Base-by-base conservation (phyloP, 1,284 basidiomycete genomes). In the Microbotryum violaceum region DNA sequence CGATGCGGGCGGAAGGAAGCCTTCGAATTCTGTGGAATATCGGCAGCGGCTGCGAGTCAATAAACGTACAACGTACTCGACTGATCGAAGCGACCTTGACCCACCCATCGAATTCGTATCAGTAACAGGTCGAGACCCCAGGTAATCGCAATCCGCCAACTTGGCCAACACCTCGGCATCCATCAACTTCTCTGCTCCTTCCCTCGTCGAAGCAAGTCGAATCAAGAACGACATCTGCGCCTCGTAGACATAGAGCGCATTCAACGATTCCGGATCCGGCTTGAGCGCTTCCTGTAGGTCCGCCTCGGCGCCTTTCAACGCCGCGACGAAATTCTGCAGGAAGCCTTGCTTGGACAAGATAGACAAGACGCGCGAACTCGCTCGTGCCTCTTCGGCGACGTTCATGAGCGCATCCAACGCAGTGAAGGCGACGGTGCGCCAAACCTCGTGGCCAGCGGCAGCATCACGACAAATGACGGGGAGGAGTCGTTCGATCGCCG, bases 371-470 rank as follows among this genome's bases (percentile, higher is more conserved):
- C 63, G 63, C 4, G 79, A 75, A 46, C 88, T 74, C 6, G 87
- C 77, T 7, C 78, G 69, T 37, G 61, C 62, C 4, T 61, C 54
- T 4, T 66, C 61, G 49, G 75, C 72, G 20, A 76, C 70, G 6
- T 70, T 67, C 44, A 86, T 80, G 12, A 93, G 78, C 14, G 87
- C 82, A 73, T 92, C 88, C 55, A 94, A 79, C 6, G 90, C 79
- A 77, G 90, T 88, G 73, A 92, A 94, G 21, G 89, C 87, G 31
- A 93, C 85, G 21, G 93, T 94, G 77, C 92, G 90, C 92, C 93
- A 97, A 0, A 97, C 89, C 73, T 97, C 92, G 33, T 87, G 85
- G 12, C 91, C 92, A 70, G 97, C 92, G 61, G 93, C 87, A 1
- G 91, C 92, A 73, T 98, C 94, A 21, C 90, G 82, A 45, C 89